A percentile compares a stretch with the other conserved stretches of the same genome.
Conservation (phyloP, 202 grass and related monocot species). For the Cymbopogon flexuosus region DNA sequence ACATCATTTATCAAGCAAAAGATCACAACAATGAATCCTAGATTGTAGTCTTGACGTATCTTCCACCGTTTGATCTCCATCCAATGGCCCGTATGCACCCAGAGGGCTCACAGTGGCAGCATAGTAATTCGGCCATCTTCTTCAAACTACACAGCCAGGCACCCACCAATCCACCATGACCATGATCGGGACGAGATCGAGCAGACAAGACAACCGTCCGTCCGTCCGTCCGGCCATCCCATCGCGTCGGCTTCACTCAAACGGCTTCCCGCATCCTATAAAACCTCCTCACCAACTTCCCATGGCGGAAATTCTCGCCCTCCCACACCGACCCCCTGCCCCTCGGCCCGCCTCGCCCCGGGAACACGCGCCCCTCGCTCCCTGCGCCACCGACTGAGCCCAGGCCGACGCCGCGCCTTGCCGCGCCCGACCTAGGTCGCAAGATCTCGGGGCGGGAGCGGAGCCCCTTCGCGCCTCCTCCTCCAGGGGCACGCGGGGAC, state of each 20-base stretch:
- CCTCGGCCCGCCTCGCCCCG: neutral
- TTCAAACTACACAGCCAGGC: constrained; percentile 16
- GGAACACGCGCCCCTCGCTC: neutral
- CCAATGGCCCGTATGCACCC: rapidly evolving
- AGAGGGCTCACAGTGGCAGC: neutral
- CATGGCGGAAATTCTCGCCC: constrained; percentile 41
- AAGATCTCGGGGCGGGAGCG: constrained; percentile 14
- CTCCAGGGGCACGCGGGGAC: neutral
- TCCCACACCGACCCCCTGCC: neutral
- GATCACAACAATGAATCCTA: too few species aligned
- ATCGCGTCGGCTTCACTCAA: constrained; percentile 39
- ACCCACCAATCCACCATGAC: neutral
- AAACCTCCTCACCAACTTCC: constrained; percentile 34
- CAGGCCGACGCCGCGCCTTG: neutral
- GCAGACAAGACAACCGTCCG: too few species aligned
- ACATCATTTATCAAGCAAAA: too few species aligned
- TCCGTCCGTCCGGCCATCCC: neutral
- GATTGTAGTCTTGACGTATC: too few species aligned
- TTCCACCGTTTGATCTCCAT: neutral
- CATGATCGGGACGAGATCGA: too few species aligned
- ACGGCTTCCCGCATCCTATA: constrained; percentile 44
- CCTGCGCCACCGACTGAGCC: constrained; percentile 3
- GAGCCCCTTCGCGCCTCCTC: neutral
- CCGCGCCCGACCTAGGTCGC: constrained; percentile 21
- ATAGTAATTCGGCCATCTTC: constrained; percentile 31